Evolutionary conservation across 2,329 filamentous ascomycete species (phyloP), one percentile per base, ranked within the genome.

Genomic region (Cadophora malorum): DNA sequence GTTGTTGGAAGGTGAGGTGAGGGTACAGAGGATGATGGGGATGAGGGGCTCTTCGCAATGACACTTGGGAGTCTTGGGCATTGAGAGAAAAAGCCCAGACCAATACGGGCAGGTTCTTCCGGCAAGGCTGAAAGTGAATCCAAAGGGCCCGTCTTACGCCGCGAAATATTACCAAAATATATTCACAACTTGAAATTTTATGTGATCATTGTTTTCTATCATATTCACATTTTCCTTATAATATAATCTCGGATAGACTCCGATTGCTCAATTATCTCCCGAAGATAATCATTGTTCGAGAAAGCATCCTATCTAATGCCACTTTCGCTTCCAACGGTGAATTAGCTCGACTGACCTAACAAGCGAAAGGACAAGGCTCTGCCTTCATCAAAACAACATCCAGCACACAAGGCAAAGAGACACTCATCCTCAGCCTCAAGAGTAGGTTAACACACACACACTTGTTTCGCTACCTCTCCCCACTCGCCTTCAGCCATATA

Each of bases 1-100:
- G n/a, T 28, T 33, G 50, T 19, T 33, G 38, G 31, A 28, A 49
- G 19, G 35, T 38, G 35, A 38, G 16, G 35, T 16, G 25, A n/a
- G 41, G 28, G 53, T 8, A 38, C 41, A n/a, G 49, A 55, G 10
- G 61, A 33, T 12, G 61, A 53, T 21, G 25, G 53, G 53, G 38
- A 35, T 5, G 49, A 55, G n/a, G 61, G 41, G 49, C 12, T 31
- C 49, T 49, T 63, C 61, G 45, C 61, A 31, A 49, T 49, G 59
- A 62, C 41, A 62, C 58, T 49, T 47, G 23, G 41, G 55, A 58
- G 58, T 47, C 38, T 5, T 49, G 14, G 58, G 33, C 53, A 2
- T 45, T 47, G 35, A 31, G 35, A 47, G 41, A 28, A 45, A 45
- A 25, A 47, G 35, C 35, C 56, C 31, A 25, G 56, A 41, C 56